Base-by-base conservation (phyloP, 257 asterid species). In the Rehmannia glutinosa region DNA sequence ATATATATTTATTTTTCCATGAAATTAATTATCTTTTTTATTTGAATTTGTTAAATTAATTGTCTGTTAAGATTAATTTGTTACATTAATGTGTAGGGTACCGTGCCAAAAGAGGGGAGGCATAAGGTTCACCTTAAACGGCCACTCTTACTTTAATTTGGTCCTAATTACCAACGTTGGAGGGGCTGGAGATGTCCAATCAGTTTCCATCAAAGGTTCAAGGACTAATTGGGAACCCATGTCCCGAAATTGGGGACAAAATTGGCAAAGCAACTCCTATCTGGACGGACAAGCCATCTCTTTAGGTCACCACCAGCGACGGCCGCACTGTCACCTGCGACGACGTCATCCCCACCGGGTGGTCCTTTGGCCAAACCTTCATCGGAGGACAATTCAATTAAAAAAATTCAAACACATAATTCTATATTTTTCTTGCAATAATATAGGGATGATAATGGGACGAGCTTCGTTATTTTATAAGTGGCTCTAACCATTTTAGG, bases 241-340 rank as follows among this genome's bases (percentile, higher is more conserved):
- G 85, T 73, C 85, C 6, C 69, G 87, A 16, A 84, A 84, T 25
- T 84, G 87, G 90, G 90, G 85, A 6, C 87, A 81, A 64, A 84
- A 77, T 53, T 84, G 90, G 90, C 87, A 81, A 54, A 79, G 83
- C 80, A 79, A 72, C 69, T 55, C 81, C 9, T 13, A 57, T n/a
- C 73, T 84, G 17, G 80, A 81, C 27, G 85, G 87, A 0, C 90
- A 81, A 36, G 67, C 49, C 77, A 74, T 84, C 57, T 81, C 90
- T 0, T 79, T 84, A 69, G 62, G 83, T 84, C 46, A 81, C 83
- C 68, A 75, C 80, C 0, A 74, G 87, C 27, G 87, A 81, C 3
- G 83, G 82, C 35, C 81, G 59, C 15, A 77, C 85, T 0, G 6
- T 74, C 3, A 27, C 57, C 4, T 69, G 75, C 61, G 21, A 72